Evolutionary conservation across 1,284 basidiomycete species (phyloP), one percentile per base, ranked within the genome.

Genomic region (Irpex sp.): DNA sequence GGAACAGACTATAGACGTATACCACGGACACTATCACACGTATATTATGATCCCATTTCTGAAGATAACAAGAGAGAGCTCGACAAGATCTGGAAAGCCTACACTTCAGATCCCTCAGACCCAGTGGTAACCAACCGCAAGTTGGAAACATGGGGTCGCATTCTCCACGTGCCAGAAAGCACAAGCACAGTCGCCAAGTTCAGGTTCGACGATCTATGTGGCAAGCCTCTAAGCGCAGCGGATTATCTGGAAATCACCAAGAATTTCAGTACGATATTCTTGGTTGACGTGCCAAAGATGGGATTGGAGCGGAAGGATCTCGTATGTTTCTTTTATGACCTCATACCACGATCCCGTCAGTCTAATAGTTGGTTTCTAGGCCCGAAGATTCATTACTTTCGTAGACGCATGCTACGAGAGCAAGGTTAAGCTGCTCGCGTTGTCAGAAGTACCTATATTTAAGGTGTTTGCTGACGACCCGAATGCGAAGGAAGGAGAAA

Each of bases 221-320:
- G 93, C 5, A 85, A 87, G 68, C 93, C 97, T 1, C 79, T 97
- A 69, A 93, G 92, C 68, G 97, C 97, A 15, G 94, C 95, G 5
- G 97, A 99, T 77, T 99, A 98, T 76, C 78, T 99, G 50, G 95
- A 98, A 78, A 87, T 99, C 63, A 97, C 96, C 33, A 87, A 87
- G 70, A 87, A 81, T 50, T 99, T 97, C 73, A 81, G 83, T 56
- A 96, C 94, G 6, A 83, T 99, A 43, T 98, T 99, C 73, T 79
- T 99, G 49, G 80, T 89, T 49, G 89, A 93, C 68, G 86, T 99
- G 21, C 94, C 93, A 50, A 90, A 92, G 79, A 90, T 99, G 88
- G 91, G 89, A 0, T 74, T 98, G 67, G 83, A 87, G 63, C 86
- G 90, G 75, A 95, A 97, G 76, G 97, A 99, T 75, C 83, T 90